Conservation (phyloP, 305 asterid species). For the Fraxinus platypoda region DNA sequence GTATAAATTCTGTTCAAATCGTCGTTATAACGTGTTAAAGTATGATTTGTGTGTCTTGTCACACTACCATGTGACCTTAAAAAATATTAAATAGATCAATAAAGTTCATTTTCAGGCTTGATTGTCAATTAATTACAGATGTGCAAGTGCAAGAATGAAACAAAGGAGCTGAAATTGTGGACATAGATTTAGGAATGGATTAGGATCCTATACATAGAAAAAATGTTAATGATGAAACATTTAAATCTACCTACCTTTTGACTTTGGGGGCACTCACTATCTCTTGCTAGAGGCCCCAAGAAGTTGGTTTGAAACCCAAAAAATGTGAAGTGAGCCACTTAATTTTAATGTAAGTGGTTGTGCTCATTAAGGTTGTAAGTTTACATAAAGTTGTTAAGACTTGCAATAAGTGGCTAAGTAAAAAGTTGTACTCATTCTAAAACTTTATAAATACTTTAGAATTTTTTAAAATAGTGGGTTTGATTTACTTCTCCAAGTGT, state of each 20-base stretch:
- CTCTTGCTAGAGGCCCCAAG: conserved; percentile 42
- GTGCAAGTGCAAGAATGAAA: conserved; percentile 19
- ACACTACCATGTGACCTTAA: background rate
- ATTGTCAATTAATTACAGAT: background rate
- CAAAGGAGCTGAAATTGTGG: conserved; percentile 38
- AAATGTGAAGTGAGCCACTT: conserved; percentile 23
- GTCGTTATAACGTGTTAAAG: background rate
- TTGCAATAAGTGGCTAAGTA: conserved; percentile 22
- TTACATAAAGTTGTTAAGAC: conserved; percentile 35
- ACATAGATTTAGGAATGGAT: conserved; percentile 33
- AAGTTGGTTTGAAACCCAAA: conserved; percentile 42
- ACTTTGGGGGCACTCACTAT: conserved; percentile 28
- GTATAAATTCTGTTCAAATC: background rate
- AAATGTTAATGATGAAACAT: conserved; percentile 20
- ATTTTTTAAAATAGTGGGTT: background rate
- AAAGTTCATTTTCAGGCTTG: background rate
- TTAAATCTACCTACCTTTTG: conserved; percentile 21
- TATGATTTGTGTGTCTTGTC: background rate
- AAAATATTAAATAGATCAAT: background rate
- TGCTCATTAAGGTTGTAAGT: conserved; percentile 23
- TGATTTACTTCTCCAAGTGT: background rate
- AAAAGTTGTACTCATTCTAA: conserved; percentile 6
- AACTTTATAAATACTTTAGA: background rate
- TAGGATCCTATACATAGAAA: conserved; percentile 35
- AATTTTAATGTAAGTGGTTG: conserved; percentile 15